Evolutionary conservation across 495 filamentous ascomycete genomes (phyloP), one percentile per base, ranked within the genome.

Genomic region (Aspergillus hancockii): DNA sequence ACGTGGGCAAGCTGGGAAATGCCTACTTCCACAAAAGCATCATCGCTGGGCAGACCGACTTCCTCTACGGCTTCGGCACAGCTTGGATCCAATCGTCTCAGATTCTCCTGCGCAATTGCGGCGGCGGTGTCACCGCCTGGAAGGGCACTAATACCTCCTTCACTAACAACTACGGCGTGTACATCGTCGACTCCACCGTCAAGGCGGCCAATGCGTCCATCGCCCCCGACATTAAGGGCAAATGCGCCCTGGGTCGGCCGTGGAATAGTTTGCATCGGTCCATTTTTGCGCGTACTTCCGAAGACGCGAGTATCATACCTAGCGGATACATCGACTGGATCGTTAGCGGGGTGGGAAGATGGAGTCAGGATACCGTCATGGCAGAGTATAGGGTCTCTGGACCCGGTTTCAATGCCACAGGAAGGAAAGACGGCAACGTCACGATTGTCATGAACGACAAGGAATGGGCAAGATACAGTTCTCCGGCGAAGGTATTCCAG

Each of bases 81-180:
- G 74, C 73, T 25, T 83, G 75, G 71, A 67, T 81, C 31, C 70
- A 81, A 60, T 67, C 71, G 3, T 77, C 69, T 4, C 59, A 67
- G 2, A 55, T 86, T 8, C 66, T 69, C 4, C 74, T 87, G 25
- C 79, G 85, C 31, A 66, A 67, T 52, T 86, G 83, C 64, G 85
- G 84, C 25, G 84, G 85, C 57, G 84, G 85, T 49, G 79, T 87
- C 49, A 85, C 82, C n/a, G 84, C 84, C 8, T 87, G 84, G 85
- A 88, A 88, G 55, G 84, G 83, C 14, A 83, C 79, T 1, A 88
- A 88, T 67, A 86, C 83, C 0, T 86, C 82, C 22, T 84, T 81
- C 57, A 62, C 63, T 7, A 88, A 88, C 68, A 85, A 84, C 56
- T 88, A 85, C 70, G 84, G 84, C 28, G 75, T 84, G 18, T 88